Conservation (phyloP, 192 early-diverging fungal genomes). For the Backusella tarrabulga region DNA sequence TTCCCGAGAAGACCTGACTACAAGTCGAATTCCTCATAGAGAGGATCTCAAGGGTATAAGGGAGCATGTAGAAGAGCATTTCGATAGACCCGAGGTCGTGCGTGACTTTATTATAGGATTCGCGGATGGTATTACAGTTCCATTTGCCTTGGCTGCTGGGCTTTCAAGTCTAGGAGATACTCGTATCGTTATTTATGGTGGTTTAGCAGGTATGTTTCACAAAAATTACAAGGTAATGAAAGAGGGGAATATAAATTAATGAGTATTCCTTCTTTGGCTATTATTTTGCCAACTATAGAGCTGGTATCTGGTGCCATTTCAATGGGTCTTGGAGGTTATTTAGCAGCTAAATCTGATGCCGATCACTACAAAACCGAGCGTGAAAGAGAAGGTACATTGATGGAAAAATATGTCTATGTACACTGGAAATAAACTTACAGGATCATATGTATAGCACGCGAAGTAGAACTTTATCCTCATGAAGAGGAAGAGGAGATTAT, state of each 20-base stretch:
- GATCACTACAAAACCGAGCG: slow-evolving; percentile 58
- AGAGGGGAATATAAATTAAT: background rate
- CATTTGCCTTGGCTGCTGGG: slow-evolving; percentile 67
- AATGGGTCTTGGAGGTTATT: slow-evolving; percentile 59
- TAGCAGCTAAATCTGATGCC: slow-evolving; percentile 53
- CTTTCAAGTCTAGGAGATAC: slow-evolving; percentile 51
- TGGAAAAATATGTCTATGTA: background rate
- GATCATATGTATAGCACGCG: slow-evolving; percentile 14
- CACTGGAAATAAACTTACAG: background rate
- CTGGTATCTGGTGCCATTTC: slow-evolving; percentile 59
- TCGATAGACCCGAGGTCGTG: slow-evolving; percentile 39
- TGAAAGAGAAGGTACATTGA: slow-evolving; percentile 35
- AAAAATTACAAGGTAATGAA: background rate
- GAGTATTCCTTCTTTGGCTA: no score
- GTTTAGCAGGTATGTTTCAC: slow-evolving; percentile 46
- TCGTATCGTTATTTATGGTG: slow-evolving; percentile 55
- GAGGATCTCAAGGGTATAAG: slow-evolving; percentile 11
- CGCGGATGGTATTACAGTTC: slow-evolving; percentile 49
- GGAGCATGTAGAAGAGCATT: slow-evolving; percentile 38
- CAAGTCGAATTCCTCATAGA: slow-evolving; percentile 18
- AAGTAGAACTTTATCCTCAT: slow-evolving; percentile 48
- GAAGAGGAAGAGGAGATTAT: slow-evolving; percentile 54
- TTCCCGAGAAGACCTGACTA: background rate
- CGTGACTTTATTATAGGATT: slow-evolving; percentile 45
- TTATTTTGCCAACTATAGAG: slow-evolving; percentile 26